These are phyloP conservation scores for Amanita exitialis DNA, from an alignment of 768 basidiomycete genomes.

Conservation along the genomic window DNA sequence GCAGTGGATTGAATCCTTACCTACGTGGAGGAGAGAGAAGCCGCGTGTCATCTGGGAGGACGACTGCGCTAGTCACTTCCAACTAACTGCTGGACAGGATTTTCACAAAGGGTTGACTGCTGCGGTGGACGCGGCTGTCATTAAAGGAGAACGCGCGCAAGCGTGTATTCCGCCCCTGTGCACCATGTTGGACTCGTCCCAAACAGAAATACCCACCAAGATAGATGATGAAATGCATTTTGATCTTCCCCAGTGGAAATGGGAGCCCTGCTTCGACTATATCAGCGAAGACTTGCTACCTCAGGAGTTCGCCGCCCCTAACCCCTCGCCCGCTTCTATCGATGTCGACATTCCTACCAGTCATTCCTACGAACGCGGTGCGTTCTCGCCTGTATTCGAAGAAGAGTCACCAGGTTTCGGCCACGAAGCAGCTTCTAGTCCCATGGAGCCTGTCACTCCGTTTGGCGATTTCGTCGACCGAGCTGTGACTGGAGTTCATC, in stretches of 20 bases:
- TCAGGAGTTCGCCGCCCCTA: constrained; percentile 25
- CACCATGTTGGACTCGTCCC: constrained; percentile 14
- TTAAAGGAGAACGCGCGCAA: constrained; percentile 81
- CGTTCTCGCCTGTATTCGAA: constrained; percentile 56
- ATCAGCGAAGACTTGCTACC: constrained; percentile 20
- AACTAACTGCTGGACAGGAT: constrained; percentile 34
- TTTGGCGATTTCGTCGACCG: constrained; percentile 72
- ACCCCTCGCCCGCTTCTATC: constrained; percentile 1
- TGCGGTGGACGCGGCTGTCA: constrained; percentile 70
- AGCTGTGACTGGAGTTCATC: constrained; percentile 39
- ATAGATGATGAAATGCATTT: constrained; percentile 36
- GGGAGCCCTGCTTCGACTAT: constrained; percentile 19
- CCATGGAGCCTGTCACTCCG: constrained; percentile 65
- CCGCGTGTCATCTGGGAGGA: constrained; percentile 60
- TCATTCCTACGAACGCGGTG: constrained; percentile 27
- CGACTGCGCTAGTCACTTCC: constrained; percentile 20
- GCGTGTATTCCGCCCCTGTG: constrained; percentile 75
- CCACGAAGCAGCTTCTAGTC: constrained; percentile 53
- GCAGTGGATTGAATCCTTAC: constrained; percentile 65
- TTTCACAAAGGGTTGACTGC: constrained; percentile 66
- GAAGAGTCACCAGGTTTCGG: constrained; percentile 50
- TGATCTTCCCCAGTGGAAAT: constrained; percentile 10
- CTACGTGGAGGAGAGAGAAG: constrained; percentile 63
- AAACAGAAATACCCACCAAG: constrained; percentile 14
- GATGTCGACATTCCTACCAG: constrained; percentile 9